Percentiles rank a stretch among this genome's conserved stretches.
Evolutionary conservation across 148 eudicot species (phyloP).

Genomic region (Vaccinium myrtillus): DNA sequence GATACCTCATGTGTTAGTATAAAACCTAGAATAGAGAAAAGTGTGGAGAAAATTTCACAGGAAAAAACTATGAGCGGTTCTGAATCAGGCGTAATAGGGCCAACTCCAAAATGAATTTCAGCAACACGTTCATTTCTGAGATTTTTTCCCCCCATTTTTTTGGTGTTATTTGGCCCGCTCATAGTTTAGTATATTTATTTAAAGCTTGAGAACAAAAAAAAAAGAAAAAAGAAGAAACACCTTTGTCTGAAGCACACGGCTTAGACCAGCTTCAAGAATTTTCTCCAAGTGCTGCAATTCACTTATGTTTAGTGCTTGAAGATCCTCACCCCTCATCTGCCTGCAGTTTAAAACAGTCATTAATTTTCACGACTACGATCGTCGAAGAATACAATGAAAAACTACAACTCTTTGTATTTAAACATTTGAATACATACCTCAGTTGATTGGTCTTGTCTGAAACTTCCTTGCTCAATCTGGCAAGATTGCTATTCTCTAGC

Average conservation of each 20-base stretch:
- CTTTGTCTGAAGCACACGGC: constrained; percentile 47
- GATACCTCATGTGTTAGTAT: background rate
- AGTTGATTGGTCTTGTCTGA: constrained; percentile 40
- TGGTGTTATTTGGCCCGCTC: background rate
- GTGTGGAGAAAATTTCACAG: background rate
- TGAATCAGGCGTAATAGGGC: background rate
- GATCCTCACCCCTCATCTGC: constrained; percentile 48
- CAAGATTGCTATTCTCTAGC: constrained; percentile 39
- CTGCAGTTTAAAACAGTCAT: constrained; percentile 7
- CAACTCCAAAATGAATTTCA: background rate
- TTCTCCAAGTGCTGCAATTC: constrained; percentile 45
- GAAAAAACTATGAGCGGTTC: background rate
- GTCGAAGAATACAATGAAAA: background rate
- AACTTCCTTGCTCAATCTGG: constrained; percentile 45
- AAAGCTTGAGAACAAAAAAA: no score
- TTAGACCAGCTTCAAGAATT: constrained; percentile 38
- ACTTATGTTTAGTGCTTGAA: constrained; percentile 38
- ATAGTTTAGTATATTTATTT: no score
- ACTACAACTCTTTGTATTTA: background rate
- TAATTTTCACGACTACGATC: background rate
- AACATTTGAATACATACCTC: constrained; percentile 25
- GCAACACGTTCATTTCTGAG: background rate
- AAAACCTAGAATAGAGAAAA: background rate
- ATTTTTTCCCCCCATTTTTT: no score
- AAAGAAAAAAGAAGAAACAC: constrained; percentile 12